Conservation (phyloP, 78 protist genomes). For the Anaeramoeba flamelloides region DNA sequence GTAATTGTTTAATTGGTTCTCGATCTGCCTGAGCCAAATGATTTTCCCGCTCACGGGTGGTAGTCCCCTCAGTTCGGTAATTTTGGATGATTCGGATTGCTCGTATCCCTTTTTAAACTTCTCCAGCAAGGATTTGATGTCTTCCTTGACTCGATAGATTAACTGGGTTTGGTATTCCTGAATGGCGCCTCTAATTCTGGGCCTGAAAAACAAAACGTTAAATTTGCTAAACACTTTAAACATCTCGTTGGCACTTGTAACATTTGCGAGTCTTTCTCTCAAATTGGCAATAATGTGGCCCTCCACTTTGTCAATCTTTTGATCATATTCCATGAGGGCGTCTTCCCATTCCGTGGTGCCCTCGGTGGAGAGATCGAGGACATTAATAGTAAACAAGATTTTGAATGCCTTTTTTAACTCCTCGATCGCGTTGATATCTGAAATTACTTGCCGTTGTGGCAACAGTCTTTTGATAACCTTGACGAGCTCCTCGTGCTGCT, state of each 20-base stretch:
- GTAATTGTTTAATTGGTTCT: slow-evolving; percentile 57
- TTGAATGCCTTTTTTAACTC: slow-evolving; percentile 17
- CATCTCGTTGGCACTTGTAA: slow-evolving; percentile 66
- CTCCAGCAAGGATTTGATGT: slow-evolving; percentile 55
- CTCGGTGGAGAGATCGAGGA: slow-evolving; percentile 2
- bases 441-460: not conserved
- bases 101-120: slow-evolving; percentile 45
- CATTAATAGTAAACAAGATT: not conserved
- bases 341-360: slow-evolving; percentile 24
- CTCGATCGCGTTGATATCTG: slow-evolving; percentile 27
- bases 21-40: slow-evolving; percentile 76
- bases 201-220: slow-evolving; percentile 54
- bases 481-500: slow-evolving; percentile 46
- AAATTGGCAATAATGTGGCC: slow-evolving; percentile 43
- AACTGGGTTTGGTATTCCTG: slow-evolving; percentile 64
- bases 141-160: slow-evolving; percentile 59
- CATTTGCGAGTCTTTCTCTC: slow-evolving; percentile 59
- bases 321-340: slow-evolving; percentile 37
- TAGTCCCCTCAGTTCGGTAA: slow-evolving; percentile 55
- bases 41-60: slow-evolving; percentile 52
- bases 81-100: slow-evolving; percentile 44
- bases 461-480: slow-evolving; percentile 28
- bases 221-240: slow-evolving; percentile 61
- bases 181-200: slow-evolving; percentile 48
- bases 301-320: slow-evolving; percentile 55